Conservation (phyloP, 768 basidiomycete genomes). For the Russula abietina region DNA sequence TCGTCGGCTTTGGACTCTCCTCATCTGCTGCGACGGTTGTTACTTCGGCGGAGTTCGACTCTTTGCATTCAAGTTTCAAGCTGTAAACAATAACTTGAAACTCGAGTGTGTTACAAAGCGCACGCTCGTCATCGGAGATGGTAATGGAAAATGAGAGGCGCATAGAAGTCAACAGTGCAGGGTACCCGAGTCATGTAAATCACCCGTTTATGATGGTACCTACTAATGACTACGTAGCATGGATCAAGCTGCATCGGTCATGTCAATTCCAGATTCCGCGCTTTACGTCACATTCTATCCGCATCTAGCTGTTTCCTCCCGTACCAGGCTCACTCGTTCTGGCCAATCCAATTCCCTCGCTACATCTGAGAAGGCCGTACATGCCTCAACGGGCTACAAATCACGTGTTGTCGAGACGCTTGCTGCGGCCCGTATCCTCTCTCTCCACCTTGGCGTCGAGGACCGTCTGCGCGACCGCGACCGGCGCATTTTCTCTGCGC, state of each 20-base stretch:
- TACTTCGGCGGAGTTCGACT: no score
- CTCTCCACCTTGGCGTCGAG: constrained; percentile 46
- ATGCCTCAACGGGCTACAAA: no score
- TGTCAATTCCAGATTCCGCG: constrained; percentile 62
- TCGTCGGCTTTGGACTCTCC: constrained; percentile 80
- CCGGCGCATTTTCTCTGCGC: constrained; percentile 61
- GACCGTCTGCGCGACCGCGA: constrained; percentile 41
- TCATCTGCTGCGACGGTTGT: constrained; percentile 91
- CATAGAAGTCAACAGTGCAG: constrained; percentile 78
- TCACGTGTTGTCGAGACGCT: constrained; percentile 92
- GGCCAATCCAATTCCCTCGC: no score
- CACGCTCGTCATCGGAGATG: constrained; percentile 67
- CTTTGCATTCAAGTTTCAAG: constrained; percentile 71
- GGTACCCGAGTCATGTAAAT: constrained; percentile 50
- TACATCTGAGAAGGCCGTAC: no score
- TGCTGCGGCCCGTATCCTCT: constrained; percentile 69
- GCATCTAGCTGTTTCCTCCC: no score
- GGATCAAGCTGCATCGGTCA: no score
- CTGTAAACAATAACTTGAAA: constrained; percentile 71
- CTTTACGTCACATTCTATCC: constrained; percentile 83
- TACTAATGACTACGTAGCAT: neutral
- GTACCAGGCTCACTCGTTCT: no score
- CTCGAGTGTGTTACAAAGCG: constrained; percentile 52
- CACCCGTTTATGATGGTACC: neutral
- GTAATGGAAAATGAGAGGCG: constrained; percentile 80